Percentiles rank a stretch among this genome's conserved stretches.
Evolutionary conservation across 2,329 filamentous ascomycete species (phyloP).

Genomic region (Sarocladiaceae sp.): DNA sequence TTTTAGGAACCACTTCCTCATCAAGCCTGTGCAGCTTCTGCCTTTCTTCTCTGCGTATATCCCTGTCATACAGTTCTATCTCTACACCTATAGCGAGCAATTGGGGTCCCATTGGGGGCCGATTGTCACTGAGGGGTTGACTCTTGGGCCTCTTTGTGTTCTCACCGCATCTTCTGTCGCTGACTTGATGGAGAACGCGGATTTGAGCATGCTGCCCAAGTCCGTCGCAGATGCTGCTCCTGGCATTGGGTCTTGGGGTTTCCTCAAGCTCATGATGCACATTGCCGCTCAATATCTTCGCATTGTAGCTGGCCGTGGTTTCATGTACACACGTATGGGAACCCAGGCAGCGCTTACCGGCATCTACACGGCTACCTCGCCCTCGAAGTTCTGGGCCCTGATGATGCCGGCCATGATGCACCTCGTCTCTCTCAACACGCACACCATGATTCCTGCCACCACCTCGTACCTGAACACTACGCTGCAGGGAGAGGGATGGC

Average conservation of each 20-base stretch:
- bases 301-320: slow-evolving; percentile 50
- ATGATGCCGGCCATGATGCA: slow-evolving; percentile 69
- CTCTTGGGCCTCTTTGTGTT: slow-evolving; percentile 62
- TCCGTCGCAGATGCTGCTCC: slow-evolving; percentile 58
- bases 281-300: slow-evolving; percentile 34
- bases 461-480: slow-evolving; percentile 59
- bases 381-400: slow-evolving; percentile 61
- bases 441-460: slow-evolving; percentile 57
- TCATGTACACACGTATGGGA: slow-evolving; percentile 64
- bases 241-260: slow-evolving; percentile 58
- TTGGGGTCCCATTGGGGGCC: slow-evolving; percentile 70
- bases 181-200: slow-evolving; percentile 55
- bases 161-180: slow-evolving; percentile 59
- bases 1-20: slow-evolving; percentile 37
- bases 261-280: slow-evolving; percentile 51
- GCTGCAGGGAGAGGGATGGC: slow-evolving; percentile 61
- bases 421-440: slow-evolving; percentile 65
- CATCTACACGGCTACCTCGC: slow-evolving; percentile 59
- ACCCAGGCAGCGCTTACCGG: slow-evolving; percentile 62
- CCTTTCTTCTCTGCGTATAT: slow-evolving; percentile 71
- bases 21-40: slow-evolving; percentile 48
- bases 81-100: slow-evolving; percentile 59
- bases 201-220: slow-evolving; percentile 46
- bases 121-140: slow-evolving; percentile 64
- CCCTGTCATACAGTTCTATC: slow-evolving; percentile 63